Conservation (phyloP, 2,329 filamentous ascomycete species). For the Talaromyces atroroseus region DNA sequence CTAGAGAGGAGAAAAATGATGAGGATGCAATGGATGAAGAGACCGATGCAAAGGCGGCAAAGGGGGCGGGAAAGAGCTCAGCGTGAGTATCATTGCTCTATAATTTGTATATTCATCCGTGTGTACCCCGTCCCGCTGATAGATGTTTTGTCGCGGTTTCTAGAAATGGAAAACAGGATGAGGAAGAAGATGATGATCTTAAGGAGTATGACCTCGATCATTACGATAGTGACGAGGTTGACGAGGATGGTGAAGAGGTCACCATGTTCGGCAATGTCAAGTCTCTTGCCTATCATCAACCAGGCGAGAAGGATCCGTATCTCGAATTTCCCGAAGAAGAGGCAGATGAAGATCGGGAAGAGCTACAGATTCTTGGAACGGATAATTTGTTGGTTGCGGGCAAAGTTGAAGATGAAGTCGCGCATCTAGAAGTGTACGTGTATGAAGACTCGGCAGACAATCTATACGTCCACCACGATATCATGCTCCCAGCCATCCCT, state of each 20-base stretch:
- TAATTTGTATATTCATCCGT: not conserved
- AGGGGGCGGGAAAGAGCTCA: conserved; percentile 16
- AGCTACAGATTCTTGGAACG: conserved; percentile 84
- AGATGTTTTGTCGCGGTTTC: not conserved
- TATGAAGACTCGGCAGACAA: conserved; percentile 96
- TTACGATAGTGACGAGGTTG: conserved; percentile 79
- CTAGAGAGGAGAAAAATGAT: conserved; percentile 48
- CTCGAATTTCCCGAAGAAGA: conserved; percentile 78
- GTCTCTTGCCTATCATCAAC: conserved; percentile 86
- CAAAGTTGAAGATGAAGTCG: conserved; percentile 94
- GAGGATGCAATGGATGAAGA: conserved; percentile 31
- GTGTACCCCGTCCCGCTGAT: not conserved
- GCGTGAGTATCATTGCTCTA: not conserved
- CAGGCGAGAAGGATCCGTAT: conserved; percentile 93
- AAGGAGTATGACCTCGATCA: conserved; percentile 95
- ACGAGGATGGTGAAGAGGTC: conserved; percentile 64
- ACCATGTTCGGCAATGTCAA: conserved; percentile 95
- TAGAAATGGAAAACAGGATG: conserved; percentile 56
- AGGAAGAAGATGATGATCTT: conserved; percentile 64
- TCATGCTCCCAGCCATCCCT: conserved; percentile 96
- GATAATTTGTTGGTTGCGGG: conserved; percentile 91
- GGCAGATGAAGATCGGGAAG: conserved; percentile 86
- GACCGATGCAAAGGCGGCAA: conserved; percentile 20
- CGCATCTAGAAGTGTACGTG: conserved; percentile 93
- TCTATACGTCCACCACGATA: conserved; percentile 98